phyloP scores from a whole-genome alignment of 768 basidiomycete species.

The Tricholoma furcatifolium region DNA sequence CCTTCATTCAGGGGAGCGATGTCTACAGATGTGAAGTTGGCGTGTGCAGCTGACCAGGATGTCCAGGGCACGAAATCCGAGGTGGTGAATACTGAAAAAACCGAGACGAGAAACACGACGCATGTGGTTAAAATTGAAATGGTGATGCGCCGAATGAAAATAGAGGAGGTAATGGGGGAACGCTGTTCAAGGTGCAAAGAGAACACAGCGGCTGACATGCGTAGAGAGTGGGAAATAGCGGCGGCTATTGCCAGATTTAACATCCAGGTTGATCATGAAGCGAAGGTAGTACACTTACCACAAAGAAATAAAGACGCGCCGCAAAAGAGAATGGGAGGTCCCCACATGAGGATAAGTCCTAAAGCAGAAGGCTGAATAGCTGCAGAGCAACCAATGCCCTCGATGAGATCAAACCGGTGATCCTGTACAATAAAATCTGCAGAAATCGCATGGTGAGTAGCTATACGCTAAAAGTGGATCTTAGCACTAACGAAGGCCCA shows the following conservation, averaged over 20 bases:
- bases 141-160: slow-evolving; percentile 57
- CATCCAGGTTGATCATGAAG: background rate
- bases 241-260: slow-evolving; percentile 22
- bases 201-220: slow-evolving; percentile 23
- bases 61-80: slow-evolving; percentile 34
- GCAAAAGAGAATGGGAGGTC: slow-evolving; percentile 45
- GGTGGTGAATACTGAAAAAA: slow-evolving; percentile 37
- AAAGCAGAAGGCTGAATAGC: slow-evolving; percentile 43
- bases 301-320: slow-evolving; percentile 38
- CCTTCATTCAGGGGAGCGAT: slow-evolving; percentile 26
- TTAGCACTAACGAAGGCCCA: slow-evolving; percentile 52
- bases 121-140: slow-evolving; percentile 44
- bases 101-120: slow-evolving; percentile 36
- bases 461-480: background rate
- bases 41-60: slow-evolving; percentile 49
- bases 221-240: slow-evolving; percentile 31
- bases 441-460: background rate
- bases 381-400: slow-evolving; percentile 55
- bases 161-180: slow-evolving; percentile 38
- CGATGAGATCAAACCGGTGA: slow-evolving; percentile 59
- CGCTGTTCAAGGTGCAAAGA: slow-evolving; percentile 37
- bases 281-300: slow-evolving; percentile 28
- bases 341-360: slow-evolving; percentile 42
- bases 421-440: slow-evolving; percentile 59
- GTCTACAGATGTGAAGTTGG: slow-evolving; percentile 34